phyloP scores from a whole-genome alignment of 1,284 basidiomycete species.

The Taiwanofungus camphoratus region DNA sequence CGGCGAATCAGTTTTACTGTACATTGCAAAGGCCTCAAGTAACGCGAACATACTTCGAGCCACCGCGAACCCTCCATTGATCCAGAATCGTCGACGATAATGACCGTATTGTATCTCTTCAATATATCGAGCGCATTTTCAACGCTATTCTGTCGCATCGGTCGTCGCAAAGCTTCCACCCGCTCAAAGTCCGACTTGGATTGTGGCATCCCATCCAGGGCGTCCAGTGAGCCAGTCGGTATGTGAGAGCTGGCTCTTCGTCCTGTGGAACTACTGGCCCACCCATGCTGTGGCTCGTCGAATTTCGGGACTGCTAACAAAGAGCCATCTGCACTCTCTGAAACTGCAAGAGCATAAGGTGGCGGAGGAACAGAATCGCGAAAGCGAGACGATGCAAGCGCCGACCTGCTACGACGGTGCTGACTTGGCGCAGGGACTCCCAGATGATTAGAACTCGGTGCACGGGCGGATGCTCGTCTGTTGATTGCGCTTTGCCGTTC shows the following conservation, averaged over 20 bases:
- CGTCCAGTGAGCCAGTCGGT: too few species aligned
- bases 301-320: too few species aligned
- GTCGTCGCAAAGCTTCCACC: constrained; percentile 13
- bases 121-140: constrained; percentile 42
- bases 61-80: constrained; percentile 48
- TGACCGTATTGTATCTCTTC: constrained; percentile 43
- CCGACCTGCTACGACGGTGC: constrained; percentile 18
- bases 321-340: neutral
- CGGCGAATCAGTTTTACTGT: neutral
- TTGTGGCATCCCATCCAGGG: too few species aligned
- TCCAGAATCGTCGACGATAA: constrained; percentile 53
- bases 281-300: too few species aligned
- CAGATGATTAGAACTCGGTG: constrained; percentile 5
- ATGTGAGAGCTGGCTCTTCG: too few species aligned
- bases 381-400: constrained; percentile 8
- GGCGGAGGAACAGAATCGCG: constrained; percentile 13
- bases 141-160: constrained; percentile 25
- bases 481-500: neutral
- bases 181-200: too few species aligned
- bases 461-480: constrained; percentile 11
- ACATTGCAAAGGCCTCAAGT: neutral
- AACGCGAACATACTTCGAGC: constrained; percentile 34
- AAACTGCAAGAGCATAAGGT: constrained; percentile 15
- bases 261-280: too few species aligned
- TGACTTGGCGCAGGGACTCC: constrained; percentile 2